Evolutionary conservation across 2,329 filamentous ascomycete species (phyloP), one percentile per base, ranked within the genome.

Genomic region (Aspergillus felis): DNA sequence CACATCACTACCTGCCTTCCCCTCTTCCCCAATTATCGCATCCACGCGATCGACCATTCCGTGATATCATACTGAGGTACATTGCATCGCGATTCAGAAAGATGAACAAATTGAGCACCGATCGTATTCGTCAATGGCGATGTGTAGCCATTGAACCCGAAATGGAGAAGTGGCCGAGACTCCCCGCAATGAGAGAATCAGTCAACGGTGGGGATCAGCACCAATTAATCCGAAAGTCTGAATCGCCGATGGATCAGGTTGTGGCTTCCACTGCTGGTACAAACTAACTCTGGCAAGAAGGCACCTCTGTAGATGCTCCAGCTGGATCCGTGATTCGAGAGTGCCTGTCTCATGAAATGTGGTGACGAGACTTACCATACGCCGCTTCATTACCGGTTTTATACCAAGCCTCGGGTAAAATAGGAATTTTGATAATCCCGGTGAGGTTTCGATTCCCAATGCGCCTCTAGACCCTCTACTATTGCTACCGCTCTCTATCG

Each of bases 351-450:
- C 27, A n/a, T 56, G 62, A 61, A 61, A 65, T 56, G 56, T 35
- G 28, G 52, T 65, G 55, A 65, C 63, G 51, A 55, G 54, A 60
- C 54, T 27, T 44, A 25, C 46, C 49, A 44, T 59, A 59, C 56
- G 24, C 22, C 20, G 6, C 12, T 17, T 38, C n/a, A 32, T 55
- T 59, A 63, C 61, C 59, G 50, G 56, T 50, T 17, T 50, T 9
- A 52, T 64, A 66, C 64, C 14, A 8, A 27, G 24, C 17, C 29
- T 65, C 64, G 64, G 64, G 64, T 66, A 66, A 66, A 55, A 61
- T 65, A 64, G 64, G 64, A 57, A 64, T 49, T 50, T 22, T 24
- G 22, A 51, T 35, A 44, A 51, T 50, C 48, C 46, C 57, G 57
- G 61, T 60, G 57, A 60, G 50, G 27, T 25, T n/a, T n/a, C 49